Conservation (phyloP, 495 filamentous ascomycete species). For the Penicillium ochrochloron region DNA sequence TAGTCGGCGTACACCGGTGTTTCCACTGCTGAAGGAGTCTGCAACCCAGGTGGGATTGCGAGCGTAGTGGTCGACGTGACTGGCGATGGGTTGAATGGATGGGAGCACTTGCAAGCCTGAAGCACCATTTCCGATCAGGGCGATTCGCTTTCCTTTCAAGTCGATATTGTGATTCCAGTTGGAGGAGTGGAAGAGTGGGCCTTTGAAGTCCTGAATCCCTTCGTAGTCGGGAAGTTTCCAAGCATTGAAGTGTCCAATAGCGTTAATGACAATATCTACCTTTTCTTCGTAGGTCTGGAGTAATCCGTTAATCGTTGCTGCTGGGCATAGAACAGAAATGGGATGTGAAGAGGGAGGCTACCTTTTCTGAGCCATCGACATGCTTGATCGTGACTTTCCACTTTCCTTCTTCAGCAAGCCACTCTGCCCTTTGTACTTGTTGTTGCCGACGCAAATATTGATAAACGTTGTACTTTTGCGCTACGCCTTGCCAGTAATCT, state of each 20-base stretch:
- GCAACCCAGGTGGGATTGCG: slow-evolving; percentile 74
- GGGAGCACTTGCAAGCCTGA: slow-evolving; percentile 61
- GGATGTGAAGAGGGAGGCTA: slow-evolving; percentile 15
- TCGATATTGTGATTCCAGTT: slow-evolving; percentile 57
- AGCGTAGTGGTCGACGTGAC: slow-evolving; percentile 66
- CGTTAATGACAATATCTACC: slow-evolving; percentile 64
- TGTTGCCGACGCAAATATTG: slow-evolving; percentile 55
- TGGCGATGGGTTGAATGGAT: slow-evolving; percentile 59
- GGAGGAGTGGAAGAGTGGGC: slow-evolving; percentile 56
- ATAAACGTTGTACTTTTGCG: slow-evolving; percentile 64
- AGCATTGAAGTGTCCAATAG: slow-evolving; percentile 60
- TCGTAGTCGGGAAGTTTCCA: slow-evolving; percentile 58
- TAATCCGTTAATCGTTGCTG: background rate
- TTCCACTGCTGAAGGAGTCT: slow-evolving; percentile 51
- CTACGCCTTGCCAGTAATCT: slow-evolving; percentile 65
- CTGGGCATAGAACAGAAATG: too few relatives aligned
- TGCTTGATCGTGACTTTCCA: slow-evolving; percentile 56
- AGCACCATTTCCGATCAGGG: slow-evolving; percentile 65
- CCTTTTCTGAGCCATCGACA: slow-evolving; percentile 38
- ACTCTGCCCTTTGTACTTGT: slow-evolving; percentile 56
- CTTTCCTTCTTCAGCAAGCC: slow-evolving; percentile 54
- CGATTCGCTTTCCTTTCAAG: slow-evolving; percentile 57
- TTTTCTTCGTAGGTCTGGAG: slow-evolving; percentile 54
- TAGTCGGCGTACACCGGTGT: slow-evolving; percentile 40
- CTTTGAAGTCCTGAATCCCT: slow-evolving; percentile 54